Base-by-base conservation (phyloP, 2,329 filamentous ascomycete species). In the Zasmidium cellare region DNA sequence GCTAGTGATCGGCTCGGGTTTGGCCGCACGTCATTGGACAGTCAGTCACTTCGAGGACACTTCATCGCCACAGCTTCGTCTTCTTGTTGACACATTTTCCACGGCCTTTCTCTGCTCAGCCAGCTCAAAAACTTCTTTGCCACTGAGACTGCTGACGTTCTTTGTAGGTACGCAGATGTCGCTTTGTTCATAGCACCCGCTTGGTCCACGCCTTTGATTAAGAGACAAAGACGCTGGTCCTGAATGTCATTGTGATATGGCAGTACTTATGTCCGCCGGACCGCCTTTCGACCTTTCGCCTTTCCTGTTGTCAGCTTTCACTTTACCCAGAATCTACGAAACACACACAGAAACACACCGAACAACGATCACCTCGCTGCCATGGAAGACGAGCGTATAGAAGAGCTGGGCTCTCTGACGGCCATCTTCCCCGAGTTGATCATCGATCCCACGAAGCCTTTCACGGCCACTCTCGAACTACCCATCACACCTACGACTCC, bases 381-480 rank as follows among this genome's bases (percentile, higher is more conserved):
- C 35, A 41, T 41, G 35, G 56, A 82, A 12, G 84, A 87, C 67
- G 84, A 87, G 64, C 80, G 85, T 60, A 76, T 78, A 25, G 79
- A 85, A 64, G 85, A 88, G 72, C 75, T 87, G 48, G 79, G 77
- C 9, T 80, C 84, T 22, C 79, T 88, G 57, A 77, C 79, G 46
- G 84, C 85, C 51, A 88, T 88, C 56, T 88, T 79, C 59, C 85
- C 85, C 1, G 85, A 88, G 72, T 78, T 87, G 18, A 71, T 74
- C 28, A 70, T 82, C 58, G 77, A 84, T 53, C 67, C 78, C 9
- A 65, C 67, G 9, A 69, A 75, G 31, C 75, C 77, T 0, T 83
- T 80, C 65, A 72, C 73, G 55, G 83, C 82, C 1, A 78, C 76
- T 3, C 75, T 88, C 49, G 79, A 85, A 20, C 69, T 88, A 18